Percentiles rank a stretch among this genome's conserved stretches.
Conservation (phyloP, 2,329 filamentous ascomycete genomes). For the Monilinia laxa region DNA sequence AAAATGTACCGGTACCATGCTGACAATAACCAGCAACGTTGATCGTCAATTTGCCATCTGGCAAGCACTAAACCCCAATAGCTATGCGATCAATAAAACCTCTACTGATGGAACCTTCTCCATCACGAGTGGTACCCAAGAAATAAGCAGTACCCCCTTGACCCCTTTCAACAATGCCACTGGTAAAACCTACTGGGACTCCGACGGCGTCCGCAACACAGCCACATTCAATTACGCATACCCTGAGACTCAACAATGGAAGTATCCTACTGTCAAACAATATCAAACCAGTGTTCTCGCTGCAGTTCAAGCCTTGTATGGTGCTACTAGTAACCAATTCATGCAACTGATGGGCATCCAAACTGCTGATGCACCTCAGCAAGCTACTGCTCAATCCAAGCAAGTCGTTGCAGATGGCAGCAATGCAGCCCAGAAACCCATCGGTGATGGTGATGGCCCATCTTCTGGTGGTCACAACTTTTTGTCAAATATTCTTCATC, state of each 20-base stretch:
- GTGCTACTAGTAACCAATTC: conserved; percentile 29
- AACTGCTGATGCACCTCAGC: conserved; percentile 2
- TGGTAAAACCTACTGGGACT: conserved; percentile 31
- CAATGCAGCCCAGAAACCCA: conserved; percentile 8
- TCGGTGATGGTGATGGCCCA: not conserved
- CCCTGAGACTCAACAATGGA: conserved; percentile 53
- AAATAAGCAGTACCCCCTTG: conserved; percentile 57
- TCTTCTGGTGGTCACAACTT: not conserved
- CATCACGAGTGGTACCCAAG: conserved; percentile 52
- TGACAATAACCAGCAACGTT: conserved; percentile 52
- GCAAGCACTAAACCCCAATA: conserved; percentile 69
- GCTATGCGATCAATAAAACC: conserved; percentile 60
- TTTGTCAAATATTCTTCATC: not conserved
- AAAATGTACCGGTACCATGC: not conserved
- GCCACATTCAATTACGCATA: conserved; percentile 72
- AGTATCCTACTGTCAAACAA: conserved; percentile 24
- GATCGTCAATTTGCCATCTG: conserved; percentile 76
- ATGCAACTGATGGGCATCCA: conserved; percentile 11
- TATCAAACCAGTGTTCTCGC: conserved; percentile 30
- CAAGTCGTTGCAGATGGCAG: conserved; percentile 3
- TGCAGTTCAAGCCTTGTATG: conserved; percentile 30
- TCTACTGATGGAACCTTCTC: conserved; percentile 62
- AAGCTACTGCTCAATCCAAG: not conserved
- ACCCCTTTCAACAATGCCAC: conserved; percentile 62
- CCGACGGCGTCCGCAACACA: conserved; percentile 27